Base-by-base conservation (phyloP, 495 filamentous ascomycete species). In the Aspergillus homomorphus region DNA sequence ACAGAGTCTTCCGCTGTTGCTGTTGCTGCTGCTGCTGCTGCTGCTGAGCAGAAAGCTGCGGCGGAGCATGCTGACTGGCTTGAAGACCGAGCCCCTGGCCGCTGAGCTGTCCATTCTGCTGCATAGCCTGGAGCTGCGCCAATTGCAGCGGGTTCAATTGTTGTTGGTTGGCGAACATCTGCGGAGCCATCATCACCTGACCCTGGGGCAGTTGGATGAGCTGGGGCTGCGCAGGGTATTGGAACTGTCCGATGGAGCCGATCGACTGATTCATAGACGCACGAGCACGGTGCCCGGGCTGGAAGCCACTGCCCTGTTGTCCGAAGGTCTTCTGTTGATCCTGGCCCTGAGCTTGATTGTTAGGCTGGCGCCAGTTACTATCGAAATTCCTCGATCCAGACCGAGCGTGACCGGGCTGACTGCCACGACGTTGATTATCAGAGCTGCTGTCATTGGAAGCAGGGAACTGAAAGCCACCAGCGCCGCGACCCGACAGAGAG, bases 1-100 rank as follows among this genome's bases (percentile, higher is more conserved):
- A 98, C 2, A 98, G 82, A 4, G 94, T 98, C 80, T 98, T 98
- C 63, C 95, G 87, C 81, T 96, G 92, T 64, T 96, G n/a, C n/a
- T n/a, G 92, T 63, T 94, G 91, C 59, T 92, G 90, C 50, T 89
- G 85, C 54, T 85, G 82, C 55, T 88, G 84, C 41, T 80, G 77
- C 33, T 81, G 80, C 57, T 88, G 76, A 61, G 77, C 72, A 51
- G 76, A 74, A 65, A 84, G 64, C 66, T 82, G 80, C 15, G 79
- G 80, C 38, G 85, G 89, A 20, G 87, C 86, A 66, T 94, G 89
- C 71, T 96, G 91, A 67, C 87, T 90, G 9, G 81, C 85, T 64
- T 87, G 84, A 54, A 89, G 77, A 59, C 81, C 75, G 62, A 89
- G 76, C 57, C 84, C 85, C 69, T 91, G 89, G 15, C 86, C 88